These are phyloP conservation scores for Fusarium sp. DNA, from an alignment of 2,329 filamentous ascomycete genomes.

Conservation along the genomic window DNA sequence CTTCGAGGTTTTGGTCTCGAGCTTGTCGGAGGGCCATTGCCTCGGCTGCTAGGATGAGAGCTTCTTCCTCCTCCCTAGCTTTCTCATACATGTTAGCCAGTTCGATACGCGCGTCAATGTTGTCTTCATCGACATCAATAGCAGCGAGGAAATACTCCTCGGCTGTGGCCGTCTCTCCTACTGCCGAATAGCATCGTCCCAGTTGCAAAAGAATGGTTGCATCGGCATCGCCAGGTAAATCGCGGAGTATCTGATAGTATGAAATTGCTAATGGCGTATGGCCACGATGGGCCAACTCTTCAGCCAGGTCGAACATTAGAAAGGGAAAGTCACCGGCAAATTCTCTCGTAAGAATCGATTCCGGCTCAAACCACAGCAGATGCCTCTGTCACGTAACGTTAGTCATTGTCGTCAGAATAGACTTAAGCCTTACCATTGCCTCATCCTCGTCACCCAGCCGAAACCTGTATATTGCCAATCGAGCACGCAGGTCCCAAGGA, in stretches of 20 bases:
- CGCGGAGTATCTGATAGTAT: slow-evolving; percentile 67
- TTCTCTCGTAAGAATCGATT: slow-evolving; percentile 59
- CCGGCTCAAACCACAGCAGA: slow-evolving; percentile 76
- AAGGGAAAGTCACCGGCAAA: slow-evolving; percentile 76
- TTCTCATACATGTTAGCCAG: slow-evolving; percentile 88
- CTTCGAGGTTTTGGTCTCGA: slow-evolving; percentile 48
- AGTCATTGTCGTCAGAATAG: slow-evolving; percentile 9
- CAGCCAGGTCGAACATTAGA: slow-evolving; percentile 77
- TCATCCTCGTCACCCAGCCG: slow-evolving; percentile 76
- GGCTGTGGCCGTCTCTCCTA: slow-evolving; percentile 74
- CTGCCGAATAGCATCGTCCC: slow-evolving; percentile 75
- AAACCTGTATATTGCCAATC: slow-evolving; percentile 86
- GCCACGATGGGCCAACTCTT: slow-evolving; percentile 54
- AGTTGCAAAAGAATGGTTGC: slow-evolving; percentile 65
- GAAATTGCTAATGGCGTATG: slow-evolving; percentile 57
- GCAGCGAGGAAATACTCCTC: slow-evolving; percentile 82
- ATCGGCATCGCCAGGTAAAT: slow-evolving; percentile 62
- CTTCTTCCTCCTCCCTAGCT: slow-evolving; percentile 77
- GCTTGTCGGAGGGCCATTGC: slow-evolving; percentile 73
- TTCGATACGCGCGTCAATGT: slow-evolving; percentile 81
- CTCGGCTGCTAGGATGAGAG: slow-evolving; percentile 81
- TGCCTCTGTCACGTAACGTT: slow-evolving; percentile 63
- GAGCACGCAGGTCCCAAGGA: slow-evolving; percentile 84
- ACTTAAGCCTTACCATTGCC: slow-evolving; percentile 70
- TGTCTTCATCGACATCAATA: slow-evolving; percentile 76